Evolutionary conservation across 176 grass and related monocot genomes (phyloP).

Genomic region (Bothriochloa decipiens): DNA sequence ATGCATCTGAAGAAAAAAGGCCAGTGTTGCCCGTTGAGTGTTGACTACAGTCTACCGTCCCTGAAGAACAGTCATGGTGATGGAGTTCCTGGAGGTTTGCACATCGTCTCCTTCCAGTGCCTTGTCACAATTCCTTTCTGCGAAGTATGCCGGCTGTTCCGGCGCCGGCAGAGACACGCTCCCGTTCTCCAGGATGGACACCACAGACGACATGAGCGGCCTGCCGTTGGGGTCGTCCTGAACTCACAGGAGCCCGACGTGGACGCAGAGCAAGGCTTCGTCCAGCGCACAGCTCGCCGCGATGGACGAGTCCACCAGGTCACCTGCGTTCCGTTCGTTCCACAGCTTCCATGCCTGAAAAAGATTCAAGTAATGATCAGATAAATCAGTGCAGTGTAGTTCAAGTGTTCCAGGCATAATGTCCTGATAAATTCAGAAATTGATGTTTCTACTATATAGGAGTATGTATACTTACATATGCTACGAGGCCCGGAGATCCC

Average conservation of each 20-base stretch:
- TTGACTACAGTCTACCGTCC: conserved; percentile 33
- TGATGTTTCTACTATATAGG: not conserved
- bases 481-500: conserved; percentile 59
- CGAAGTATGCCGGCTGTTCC: conserved; percentile 33
- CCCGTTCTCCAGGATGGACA: conserved; percentile 58
- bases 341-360: conserved; percentile 64
- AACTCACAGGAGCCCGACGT: conserved; percentile 67
- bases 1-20: not conserved
- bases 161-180: conserved; percentile 45
- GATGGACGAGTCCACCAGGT: conserved; percentile 56
- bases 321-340: conserved; percentile 44
- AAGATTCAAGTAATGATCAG: not conserved
- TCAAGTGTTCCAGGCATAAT: no score
- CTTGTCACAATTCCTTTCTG: not conserved
- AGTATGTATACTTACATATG: conserved; percentile 45
- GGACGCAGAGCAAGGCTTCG: conserved; percentile 55
- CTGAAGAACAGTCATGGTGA: conserved; percentile 42
- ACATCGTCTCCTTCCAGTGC: not conserved
- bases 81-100: conserved; percentile 38
- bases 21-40: not conserved
- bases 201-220: conserved; percentile 57
- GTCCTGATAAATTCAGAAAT: not conserved
- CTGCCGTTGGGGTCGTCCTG: conserved; percentile 55
- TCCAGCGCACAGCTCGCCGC: conserved; percentile 30
- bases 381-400: not conserved